Conservation (phyloP, 768 basidiomycete species). For the Suillus fuscotomentosus region DNA sequence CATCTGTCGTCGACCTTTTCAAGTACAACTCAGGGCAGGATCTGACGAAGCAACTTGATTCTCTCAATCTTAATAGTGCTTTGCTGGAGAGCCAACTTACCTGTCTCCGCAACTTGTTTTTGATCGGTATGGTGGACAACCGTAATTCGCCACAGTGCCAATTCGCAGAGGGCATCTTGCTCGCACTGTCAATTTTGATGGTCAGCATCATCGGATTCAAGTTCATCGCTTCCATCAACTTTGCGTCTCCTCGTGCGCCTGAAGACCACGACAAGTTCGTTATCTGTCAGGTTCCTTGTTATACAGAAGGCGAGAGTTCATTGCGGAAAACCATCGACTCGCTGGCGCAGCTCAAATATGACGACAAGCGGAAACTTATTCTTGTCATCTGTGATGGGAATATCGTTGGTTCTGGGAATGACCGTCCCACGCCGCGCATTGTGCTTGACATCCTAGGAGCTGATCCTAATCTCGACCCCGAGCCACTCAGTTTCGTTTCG, state of each 20-base stretch:
- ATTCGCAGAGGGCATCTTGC: conserved; percentile 88
- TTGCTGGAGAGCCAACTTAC: conserved; percentile 73
- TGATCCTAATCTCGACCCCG: conserved; percentile 90
- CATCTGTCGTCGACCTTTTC: conserved; percentile 72
- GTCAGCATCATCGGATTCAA: conserved; percentile 95
- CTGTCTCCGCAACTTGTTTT: conserved; percentile 92
- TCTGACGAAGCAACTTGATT: conserved; percentile 72
- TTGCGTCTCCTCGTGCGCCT: conserved; percentile 74
- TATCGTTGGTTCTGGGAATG: conserved; percentile 96
- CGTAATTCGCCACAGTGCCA: conserved; percentile 89
- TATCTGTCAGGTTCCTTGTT: conserved; percentile 97
- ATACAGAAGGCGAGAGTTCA: conserved; percentile 91
- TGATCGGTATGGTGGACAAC: conserved; percentile 88
- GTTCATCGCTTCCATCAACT: conserved; percentile 88
- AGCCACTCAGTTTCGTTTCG: conserved; percentile 91
- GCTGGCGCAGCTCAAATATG: conserved; percentile 90
- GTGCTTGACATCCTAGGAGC: conserved; percentile 96
- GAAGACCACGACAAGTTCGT: conserved; percentile 98
- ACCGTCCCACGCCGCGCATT: conserved; percentile 93
- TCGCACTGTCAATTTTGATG: conserved; percentile 89
- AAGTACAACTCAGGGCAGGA: conserved; percentile 71
- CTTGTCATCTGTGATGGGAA: conserved; percentile 96
- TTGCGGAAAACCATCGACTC: conserved; percentile 90
- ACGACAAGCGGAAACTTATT: conserved; percentile 95
- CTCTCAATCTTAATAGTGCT: conserved; percentile 55